Evolutionary conservation across 208 protist species (phyloP).

Genomic region (Wallacemonas sp.): DNA sequence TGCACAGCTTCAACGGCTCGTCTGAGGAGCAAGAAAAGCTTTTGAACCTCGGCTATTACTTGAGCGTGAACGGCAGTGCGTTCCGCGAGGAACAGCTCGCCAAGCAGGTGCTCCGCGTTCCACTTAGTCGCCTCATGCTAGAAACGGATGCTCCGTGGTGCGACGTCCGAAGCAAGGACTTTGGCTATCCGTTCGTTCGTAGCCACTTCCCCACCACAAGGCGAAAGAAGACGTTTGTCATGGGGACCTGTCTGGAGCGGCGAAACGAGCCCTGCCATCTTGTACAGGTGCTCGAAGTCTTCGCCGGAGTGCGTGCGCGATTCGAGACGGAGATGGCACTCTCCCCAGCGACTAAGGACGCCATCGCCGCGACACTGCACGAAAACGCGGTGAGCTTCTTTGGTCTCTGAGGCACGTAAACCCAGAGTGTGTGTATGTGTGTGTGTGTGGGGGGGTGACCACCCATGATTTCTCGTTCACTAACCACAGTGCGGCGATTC

Average conservation of each 20-base stretch:
- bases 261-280: conserved; percentile 91
- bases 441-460: too few species aligned
- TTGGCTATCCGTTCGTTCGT: conserved; percentile 61
- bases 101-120: conserved; percentile 71
- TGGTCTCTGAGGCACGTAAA: neutral
- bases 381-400: conserved; percentile 52
- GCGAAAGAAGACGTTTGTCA: conserved; percentile 62
- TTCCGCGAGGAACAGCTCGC: conserved; percentile 84
- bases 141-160: conserved; percentile 96
- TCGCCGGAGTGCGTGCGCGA: conserved; percentile 28
- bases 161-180: conserved; percentile 91
- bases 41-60: conserved; percentile 76
- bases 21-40: conserved; percentile 75
- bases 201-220: conserved; percentile 58
- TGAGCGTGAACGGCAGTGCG: conserved; percentile 92
- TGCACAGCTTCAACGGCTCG: conserved; percentile 95
- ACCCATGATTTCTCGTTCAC: too few species aligned
- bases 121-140: conserved; percentile 83
- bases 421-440: neutral
- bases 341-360: conserved; percentile 25
- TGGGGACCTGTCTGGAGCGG: conserved; percentile 73
- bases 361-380: conserved; percentile 33
- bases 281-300: conserved; percentile 76
- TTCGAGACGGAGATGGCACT: neutral
- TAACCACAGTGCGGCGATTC: too few species aligned